Base-by-base conservation (phyloP, 345 rosid species). In the Salix purpurea region DNA sequence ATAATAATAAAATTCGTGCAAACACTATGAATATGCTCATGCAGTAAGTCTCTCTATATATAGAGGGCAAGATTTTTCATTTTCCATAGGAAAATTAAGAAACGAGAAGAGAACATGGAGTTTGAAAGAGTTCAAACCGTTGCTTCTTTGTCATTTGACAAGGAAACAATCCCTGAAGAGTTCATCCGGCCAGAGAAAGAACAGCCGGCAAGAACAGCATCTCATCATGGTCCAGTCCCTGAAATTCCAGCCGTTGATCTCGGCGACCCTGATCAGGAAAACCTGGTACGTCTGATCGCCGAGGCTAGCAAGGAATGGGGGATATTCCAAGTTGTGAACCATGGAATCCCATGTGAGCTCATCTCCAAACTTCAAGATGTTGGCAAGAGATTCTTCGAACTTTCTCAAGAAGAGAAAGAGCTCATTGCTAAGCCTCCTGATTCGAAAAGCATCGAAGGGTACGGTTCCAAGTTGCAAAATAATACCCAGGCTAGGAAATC, bases 401-500 rank as follows among this genome's bases (percentile, higher is more conserved):
- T 50, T 2, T 7, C 56, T 5, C 56, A 50, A 5, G 56, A 50
- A 50, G 21, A 50, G 56, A 50, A 50, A 50, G 56, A 50, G 56
- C 2, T 50, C 21, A 15, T 4, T 16, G 56, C 56, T 50, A 50
- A 1, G 56, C 56, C 56, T 16, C 8, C 0, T 50, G 56, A 50
- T 50, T 50, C 56, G 16, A 5, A 16, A 4, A 50, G 21, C 21
- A 15, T 50, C 18, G 56, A 50, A 50, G 98, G 98, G 0, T 92
- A 94, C n/a, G 98, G 97, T 5, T 85, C 80, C 12, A 85, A 81
- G 67, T 74, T 89, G 15, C 90, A 83, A 71, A 89, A 86, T 74
- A 90, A 89, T 28, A 54, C 80, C 13, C 70, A 89, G 6, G 93
- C 86, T 3, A 93, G 87, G 71, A 90, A 91, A 77, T 81, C 83